Conservation (phyloP, 2,329 filamentous ascomycete species). For the Talaromyces amestolkiae region DNA sequence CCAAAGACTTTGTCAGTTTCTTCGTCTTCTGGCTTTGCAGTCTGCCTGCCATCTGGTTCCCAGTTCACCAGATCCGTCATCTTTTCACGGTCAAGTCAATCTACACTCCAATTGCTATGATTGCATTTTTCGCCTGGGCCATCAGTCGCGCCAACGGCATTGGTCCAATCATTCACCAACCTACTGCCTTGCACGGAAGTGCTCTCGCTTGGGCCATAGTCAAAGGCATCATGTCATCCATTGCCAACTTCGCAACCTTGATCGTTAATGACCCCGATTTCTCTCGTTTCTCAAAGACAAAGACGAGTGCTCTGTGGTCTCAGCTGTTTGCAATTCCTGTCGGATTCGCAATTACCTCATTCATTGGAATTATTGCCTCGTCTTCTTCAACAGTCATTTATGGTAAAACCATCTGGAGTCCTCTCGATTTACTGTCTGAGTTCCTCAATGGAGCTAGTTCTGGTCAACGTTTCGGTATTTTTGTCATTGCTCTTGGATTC, state of each 20-base stretch:
- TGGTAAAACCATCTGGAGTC: slow-evolving; percentile 68
- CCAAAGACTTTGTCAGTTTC: slow-evolving; percentile 74
- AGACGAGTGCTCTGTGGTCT: slow-evolving; percentile 73
- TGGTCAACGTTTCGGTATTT: slow-evolving; percentile 70
- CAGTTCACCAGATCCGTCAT: slow-evolving; percentile 83
- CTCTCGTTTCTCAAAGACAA: slow-evolving; percentile 74
- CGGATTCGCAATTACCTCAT: slow-evolving; percentile 74
- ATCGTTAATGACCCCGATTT: slow-evolving; percentile 82
- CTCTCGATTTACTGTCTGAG: slow-evolving; percentile 62
- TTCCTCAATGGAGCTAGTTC: slow-evolving; percentile 69
- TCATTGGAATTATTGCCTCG: slow-evolving; percentile 79
- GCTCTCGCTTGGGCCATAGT: slow-evolving; percentile 78
- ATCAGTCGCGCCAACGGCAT: slow-evolving; percentile 77
- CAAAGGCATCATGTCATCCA: slow-evolving; percentile 80
- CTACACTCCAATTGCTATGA: slow-evolving; percentile 76
- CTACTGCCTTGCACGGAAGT: slow-evolving; percentile 61
- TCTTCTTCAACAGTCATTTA: slow-evolving; percentile 66
- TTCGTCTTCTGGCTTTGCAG: slow-evolving; percentile 82
- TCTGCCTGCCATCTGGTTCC: slow-evolving; percentile 83
- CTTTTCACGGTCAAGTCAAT: slow-evolving; percentile 88
- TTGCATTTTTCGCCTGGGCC: slow-evolving; percentile 86
- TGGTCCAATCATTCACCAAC: slow-evolving; percentile 75
- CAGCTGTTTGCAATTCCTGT: slow-evolving; percentile 73
- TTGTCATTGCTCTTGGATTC: slow-evolving; percentile 68
- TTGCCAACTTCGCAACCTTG: slow-evolving; percentile 86